Base-by-base conservation (phyloP, 2,329 filamentous ascomycete genomes). In the Talaromyces verruculosus region DNA sequence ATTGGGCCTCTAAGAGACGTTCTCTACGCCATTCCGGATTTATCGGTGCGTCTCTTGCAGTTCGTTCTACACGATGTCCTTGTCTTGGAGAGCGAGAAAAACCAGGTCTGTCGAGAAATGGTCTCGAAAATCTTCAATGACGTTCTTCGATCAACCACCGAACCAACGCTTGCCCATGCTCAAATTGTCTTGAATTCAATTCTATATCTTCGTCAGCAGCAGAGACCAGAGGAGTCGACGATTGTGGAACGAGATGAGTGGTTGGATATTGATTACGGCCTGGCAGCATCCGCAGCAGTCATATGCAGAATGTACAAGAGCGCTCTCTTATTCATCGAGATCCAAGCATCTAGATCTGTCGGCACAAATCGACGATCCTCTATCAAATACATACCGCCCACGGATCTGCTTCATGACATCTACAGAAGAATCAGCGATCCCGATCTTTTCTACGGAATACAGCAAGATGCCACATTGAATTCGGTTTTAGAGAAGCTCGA, bases 351-450 rank as follows among this genome's bases (percentile, higher is more conserved):
- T 0, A 86, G 88, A 49, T 77, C 80, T 0, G 74, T 81, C 2
- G 83, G 85, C 39, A 78, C 83, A 19, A 89, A 90, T 51, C 85
- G 91, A 66, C 86, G 91, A 60, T 90, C 90, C 8, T 92, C 89
- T 1, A 79, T 82, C 58, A 82, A 84, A 75, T 77, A 69, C 69
- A 74, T 82, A 57, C 80, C 88, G 30, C 85, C 91, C 6, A 84
- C 86, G 3, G 87, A 91, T 35, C 83, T 96, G 1, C 82, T 98
- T 13, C 84, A 97, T 53, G 83, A 86, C 0, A 93, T 99, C 2
- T 99, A 95, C 75, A 90, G 92, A 74, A 94, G 92, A 67, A 91
- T 99, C 57, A 93, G 97, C 73, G 96, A 99, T 72, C 94, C 93
- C 1, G 95, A 99, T 76, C 90, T 93, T 0, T 99, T 96, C 76